phyloP scores from a whole-genome alignment of 2,329 filamentous ascomycete genomes.

The Fusarium denticulatum region DNA sequence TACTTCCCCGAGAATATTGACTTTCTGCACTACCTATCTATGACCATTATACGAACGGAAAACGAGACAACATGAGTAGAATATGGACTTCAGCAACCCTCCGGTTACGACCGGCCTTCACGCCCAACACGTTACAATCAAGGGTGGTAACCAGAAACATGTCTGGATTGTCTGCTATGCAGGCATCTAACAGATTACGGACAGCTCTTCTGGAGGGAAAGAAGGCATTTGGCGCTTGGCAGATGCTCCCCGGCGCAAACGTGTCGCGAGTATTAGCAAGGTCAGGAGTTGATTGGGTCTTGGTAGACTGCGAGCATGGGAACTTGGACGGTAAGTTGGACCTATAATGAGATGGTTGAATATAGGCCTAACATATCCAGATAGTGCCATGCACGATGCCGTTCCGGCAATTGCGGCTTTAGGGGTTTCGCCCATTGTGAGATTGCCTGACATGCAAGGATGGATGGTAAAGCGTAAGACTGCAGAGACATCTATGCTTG shows the following conservation, averaged over 20 bases:
- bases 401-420: constrained; percentile 62
- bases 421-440: constrained; percentile 55
- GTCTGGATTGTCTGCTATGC: constrained; percentile 47
- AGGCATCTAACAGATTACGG: constrained; percentile 59
- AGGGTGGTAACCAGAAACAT: constrained; percentile 17
- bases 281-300: constrained; percentile 72
- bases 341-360: neutral
- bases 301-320: constrained; percentile 67
- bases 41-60: neutral
- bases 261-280: constrained; percentile 68
- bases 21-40: constrained; percentile 7
- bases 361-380: constrained; percentile 36
- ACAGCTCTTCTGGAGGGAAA: constrained; percentile 59
- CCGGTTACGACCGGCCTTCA: constrained; percentile 27
- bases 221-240: constrained; percentile 68
- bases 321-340: constrained; percentile 56
- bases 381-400: constrained; percentile 63
- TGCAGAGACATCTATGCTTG: neutral
- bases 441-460: constrained; percentile 62
- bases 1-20: neutral
- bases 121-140: constrained; percentile 11
- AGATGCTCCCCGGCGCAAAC: constrained; percentile 70
- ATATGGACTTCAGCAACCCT: constrained; percentile 18
- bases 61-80: constrained; percentile 29
- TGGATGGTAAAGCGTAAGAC: constrained; percentile 58